Evolutionary conservation across 225 moss, liverwort and hornwort genomes (phyloP).

Genomic region (Pseudoscleropodium purum): DNA sequence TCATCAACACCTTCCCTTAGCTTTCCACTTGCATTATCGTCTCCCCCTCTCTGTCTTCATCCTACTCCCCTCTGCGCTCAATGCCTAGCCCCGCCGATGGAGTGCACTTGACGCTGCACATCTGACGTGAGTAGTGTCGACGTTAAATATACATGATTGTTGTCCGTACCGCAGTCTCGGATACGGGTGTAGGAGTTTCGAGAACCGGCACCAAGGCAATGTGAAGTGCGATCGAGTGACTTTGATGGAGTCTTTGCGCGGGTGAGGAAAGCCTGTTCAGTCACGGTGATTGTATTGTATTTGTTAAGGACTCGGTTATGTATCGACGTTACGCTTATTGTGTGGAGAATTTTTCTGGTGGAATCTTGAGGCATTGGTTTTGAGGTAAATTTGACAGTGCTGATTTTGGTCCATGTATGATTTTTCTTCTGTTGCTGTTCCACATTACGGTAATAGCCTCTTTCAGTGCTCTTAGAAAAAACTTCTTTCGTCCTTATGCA

Average conservation of each 20-base stretch:
- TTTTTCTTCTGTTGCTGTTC: not conserved
- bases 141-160: constrained; percentile 10
- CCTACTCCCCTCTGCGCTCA: not conserved
- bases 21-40: constrained; percentile 4
- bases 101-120: not conserved
- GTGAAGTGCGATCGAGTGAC: constrained; percentile 1
- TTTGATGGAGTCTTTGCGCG: not conserved
- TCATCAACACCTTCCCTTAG: not conserved
- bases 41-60: not conserved
- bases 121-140: not conserved
- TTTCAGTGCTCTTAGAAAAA: not conserved
- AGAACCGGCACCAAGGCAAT: not conserved
- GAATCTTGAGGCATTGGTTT: constrained; percentile 15
- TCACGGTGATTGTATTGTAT: not conserved
- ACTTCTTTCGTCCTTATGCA: not conserved
- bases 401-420: not conserved
- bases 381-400: not conserved
- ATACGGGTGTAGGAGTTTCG: not conserved
- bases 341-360: not conserved
- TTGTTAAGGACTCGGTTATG: not conserved
- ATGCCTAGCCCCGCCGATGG: not conserved
- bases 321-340: not conserved
- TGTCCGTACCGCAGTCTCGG: constrained; percentile 1
- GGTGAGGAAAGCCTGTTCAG: not conserved
- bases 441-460: not conserved